Evolutionary conservation across 2,329 filamentous ascomycete genomes (phyloP).

Genomic region (Aspergillus sergii): DNA sequence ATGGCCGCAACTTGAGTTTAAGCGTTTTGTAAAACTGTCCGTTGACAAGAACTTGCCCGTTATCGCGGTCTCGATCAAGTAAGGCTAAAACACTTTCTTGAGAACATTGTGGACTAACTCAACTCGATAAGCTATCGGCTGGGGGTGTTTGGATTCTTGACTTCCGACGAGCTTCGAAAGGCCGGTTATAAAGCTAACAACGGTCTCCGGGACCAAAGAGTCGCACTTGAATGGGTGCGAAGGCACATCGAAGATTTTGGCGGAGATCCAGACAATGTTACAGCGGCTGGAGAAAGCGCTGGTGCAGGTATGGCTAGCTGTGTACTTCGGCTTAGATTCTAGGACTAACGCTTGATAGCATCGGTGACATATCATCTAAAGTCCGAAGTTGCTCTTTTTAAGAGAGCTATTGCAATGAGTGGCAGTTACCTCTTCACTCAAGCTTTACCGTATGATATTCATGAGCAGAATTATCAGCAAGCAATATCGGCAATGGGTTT

Average conservation of each 20-base stretch:
- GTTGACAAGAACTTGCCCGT: conserved; percentile 48
- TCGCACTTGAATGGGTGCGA: conserved; percentile 43
- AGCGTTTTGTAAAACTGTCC: conserved; percentile 49
- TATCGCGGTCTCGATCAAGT: conserved; percentile 52
- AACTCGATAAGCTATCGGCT: conserved; percentile 48
- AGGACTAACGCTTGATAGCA: conserved; percentile 19
- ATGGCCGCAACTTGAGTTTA: conserved; percentile 56
- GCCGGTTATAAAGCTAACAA: conserved; percentile 51
- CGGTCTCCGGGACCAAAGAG: conserved; percentile 52
- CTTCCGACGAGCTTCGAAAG: conserved; percentile 50
- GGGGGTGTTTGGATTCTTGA: conserved; percentile 49
- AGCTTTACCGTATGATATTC: conserved; percentile 39
- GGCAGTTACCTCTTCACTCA: conserved; percentile 49
- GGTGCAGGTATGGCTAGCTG: conserved; percentile 40
- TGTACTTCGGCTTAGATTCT: neutral
- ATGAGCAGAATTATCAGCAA: conserved; percentile 47
- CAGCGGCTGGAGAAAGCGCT: conserved; percentile 52
- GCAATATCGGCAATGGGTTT: conserved; percentile 46
- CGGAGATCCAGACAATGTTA: conserved; percentile 44
- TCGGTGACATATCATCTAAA: conserved; percentile 38
- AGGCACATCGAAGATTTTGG: conserved; percentile 46
- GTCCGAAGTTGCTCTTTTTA: conserved; percentile 44
- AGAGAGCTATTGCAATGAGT: conserved; percentile 45
- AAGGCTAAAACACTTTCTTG: conserved; percentile 12
- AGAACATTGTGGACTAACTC: conserved; percentile 8